Evolutionary conservation across 495 filamentous ascomycete species (phyloP).

Genomic region (Daldinia grandis): DNA sequence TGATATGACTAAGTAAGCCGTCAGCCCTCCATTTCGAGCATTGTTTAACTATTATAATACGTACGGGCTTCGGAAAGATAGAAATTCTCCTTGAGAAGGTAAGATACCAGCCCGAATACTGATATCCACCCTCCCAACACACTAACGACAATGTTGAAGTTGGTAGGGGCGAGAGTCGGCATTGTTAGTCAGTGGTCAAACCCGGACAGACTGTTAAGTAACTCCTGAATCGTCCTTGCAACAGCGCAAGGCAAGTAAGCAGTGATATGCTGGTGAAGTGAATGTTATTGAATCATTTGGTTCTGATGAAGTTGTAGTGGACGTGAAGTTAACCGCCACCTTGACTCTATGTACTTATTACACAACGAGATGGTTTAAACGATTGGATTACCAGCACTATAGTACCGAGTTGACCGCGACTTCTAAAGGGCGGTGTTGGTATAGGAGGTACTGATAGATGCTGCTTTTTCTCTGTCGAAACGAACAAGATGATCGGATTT

Average conservation of each 20-base stretch:
- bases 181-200: constrained; percentile 56
- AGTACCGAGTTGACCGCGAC: not conserved
- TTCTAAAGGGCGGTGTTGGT: not conserved
- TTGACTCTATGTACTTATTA: constrained; percentile 24
- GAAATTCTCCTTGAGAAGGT: constrained; percentile 87
- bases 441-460: not conserved
- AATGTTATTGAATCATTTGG: constrained; percentile 62
- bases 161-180: constrained; percentile 79
- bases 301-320: constrained; percentile 7
- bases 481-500: not conserved
- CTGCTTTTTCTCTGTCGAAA: not conserved
- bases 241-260: constrained; percentile 39
- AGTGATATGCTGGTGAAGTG: constrained; percentile 40
- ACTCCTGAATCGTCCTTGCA: constrained; percentile 52
- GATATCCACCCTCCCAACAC: constrained; percentile 88
- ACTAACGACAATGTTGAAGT: constrained; percentile 90
- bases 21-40: constrained; percentile 6
- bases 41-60: constrained; percentile 44
- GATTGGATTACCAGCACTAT: not conserved
- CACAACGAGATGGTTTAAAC: not conserved
- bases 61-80: constrained; percentile 90
- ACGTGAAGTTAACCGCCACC: constrained; percentile 31
- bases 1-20: constrained; percentile 72
- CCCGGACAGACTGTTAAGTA: constrained; percentile 37
- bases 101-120: constrained; percentile 86